These are phyloP conservation scores for Phialocephala subalpina DNA, from an alignment of 2,329 filamentous ascomycete species.

Conservation along the genomic window DNA sequence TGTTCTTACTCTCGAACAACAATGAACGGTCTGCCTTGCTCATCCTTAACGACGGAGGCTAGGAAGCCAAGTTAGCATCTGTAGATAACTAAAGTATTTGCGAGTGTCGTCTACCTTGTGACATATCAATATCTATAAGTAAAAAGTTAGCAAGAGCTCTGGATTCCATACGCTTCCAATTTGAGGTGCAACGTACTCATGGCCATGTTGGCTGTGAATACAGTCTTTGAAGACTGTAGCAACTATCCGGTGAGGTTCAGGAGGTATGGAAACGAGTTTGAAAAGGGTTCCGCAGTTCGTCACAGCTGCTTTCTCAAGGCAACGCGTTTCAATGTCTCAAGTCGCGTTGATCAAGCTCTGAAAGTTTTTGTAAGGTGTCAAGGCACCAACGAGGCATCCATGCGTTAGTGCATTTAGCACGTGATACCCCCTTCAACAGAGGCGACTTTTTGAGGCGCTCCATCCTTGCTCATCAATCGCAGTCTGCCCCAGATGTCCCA, in stretches of 20 bases:
- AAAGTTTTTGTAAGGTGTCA: conserved; percentile 17
- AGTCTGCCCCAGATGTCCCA: neutral
- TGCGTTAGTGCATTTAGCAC: conserved; percentile 14
- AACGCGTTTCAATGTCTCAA: conserved; percentile 19
- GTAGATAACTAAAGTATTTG: neutral
- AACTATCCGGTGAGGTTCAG: conserved; percentile 12
- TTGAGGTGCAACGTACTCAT: conserved; percentile 58
- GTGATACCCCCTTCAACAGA: neutral
- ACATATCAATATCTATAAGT: conserved; percentile 77
- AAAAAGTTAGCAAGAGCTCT: conserved; percentile 37
- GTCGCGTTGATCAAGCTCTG: conserved; percentile 18
- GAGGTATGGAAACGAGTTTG: conserved; percentile 8
- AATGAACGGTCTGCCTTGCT: conserved; percentile 96
- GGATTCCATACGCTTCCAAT: conserved; percentile 13
- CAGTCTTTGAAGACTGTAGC: conserved; percentile 30
- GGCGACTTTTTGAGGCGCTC: neutral
- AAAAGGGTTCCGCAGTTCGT: conserved; percentile 7
- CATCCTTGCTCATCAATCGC: neutral
- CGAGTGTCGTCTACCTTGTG: conserved; percentile 72
- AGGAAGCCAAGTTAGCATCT: conserved; percentile 37
- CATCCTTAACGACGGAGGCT: conserved; percentile 90
- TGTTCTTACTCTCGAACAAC: conserved; percentile 90
- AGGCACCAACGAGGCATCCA: conserved; percentile 24
- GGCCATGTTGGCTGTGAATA: conserved; percentile 56
- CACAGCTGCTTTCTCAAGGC: neutral